Base-by-base conservation (phyloP, 1,139 yeast species). In the Zhuliangozyma parablackwelliae region DNA sequence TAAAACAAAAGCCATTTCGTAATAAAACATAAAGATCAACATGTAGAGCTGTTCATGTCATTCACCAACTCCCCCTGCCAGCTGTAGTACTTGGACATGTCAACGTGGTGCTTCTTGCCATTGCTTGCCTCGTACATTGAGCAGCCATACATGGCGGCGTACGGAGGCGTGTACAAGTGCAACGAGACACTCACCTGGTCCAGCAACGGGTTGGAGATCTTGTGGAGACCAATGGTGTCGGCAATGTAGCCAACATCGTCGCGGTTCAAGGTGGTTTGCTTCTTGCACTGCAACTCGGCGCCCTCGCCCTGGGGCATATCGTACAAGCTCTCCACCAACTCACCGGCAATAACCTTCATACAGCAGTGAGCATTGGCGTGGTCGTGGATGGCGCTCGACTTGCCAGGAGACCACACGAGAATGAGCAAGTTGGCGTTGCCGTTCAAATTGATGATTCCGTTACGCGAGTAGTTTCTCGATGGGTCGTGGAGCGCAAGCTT, bases 111-210 rank as follows among this genome's bases (percentile, higher is more conserved):
- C 49, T 69, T 70, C 43, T 60, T 63, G 30, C 83, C 84, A 35
- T 69, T 70, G 21, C 49, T 51, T 24, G 72, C 72, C 45, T 80
- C 83, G 49, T 76, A 82, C 56, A 75, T 72, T 42, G 75, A 65
- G 53, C 88, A 82, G 7, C 89, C 89, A 50, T 72, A 77, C 57
- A 76, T 65, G 37, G 82, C 66, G 6, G 90, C 90, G 56, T 82
- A 81, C 8, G 92, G 90, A 7, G 92, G 89, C 10, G 90, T 82
- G 60, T 83, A 84, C 40, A 83, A 68, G 57, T 83, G 92, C 51
- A 83, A 66, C 28, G 85, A 75, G 8, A 83, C 78, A n/a, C 87
- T 79, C n/a, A 65, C 57, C 28, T 69, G 70, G 29, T 60, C 53
- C 0, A 60, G 46, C 28, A 61, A 56, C 6, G 76, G 75, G 51